These are phyloP conservation scores for Moricandia moricandioides DNA, from an alignment of 345 rosid species.

Conservation along the genomic window DNA sequence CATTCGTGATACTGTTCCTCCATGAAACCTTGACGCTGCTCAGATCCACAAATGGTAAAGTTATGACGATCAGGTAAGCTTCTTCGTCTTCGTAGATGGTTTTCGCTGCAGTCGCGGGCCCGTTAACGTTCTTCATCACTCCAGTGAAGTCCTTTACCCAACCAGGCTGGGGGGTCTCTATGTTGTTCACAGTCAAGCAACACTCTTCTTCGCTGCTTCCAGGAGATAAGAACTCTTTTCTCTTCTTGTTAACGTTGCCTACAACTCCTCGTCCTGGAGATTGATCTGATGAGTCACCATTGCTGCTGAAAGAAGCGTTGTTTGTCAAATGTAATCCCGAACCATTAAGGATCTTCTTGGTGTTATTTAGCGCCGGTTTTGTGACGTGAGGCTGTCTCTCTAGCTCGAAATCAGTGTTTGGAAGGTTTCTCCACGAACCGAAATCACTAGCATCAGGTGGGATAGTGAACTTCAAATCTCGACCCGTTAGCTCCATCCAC, in stretches of 20 bases:
- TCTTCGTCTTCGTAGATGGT: conserved; percentile 85
- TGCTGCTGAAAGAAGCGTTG: conserved; percentile 61
- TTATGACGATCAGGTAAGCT: conserved; percentile 70
- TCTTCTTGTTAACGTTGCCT: conserved; percentile 45
- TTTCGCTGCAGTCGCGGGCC: conserved; percentile 93
- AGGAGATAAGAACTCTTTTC: conserved; percentile 74
- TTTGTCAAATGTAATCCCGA: conserved; percentile 74
- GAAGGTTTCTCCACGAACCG: conserved; percentile 91
- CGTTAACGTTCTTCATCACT: conserved; percentile 67
- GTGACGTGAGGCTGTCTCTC: conserved; percentile 34
- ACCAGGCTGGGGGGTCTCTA: conserved; percentile 55
- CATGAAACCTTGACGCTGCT: conserved; percentile 91
- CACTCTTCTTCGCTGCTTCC: conserved; percentile 66
- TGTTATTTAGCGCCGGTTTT: conserved; percentile 47
- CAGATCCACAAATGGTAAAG: conserved; percentile 92
- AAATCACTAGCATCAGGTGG: conserved; percentile 88
- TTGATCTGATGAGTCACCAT: conserved; percentile 66
- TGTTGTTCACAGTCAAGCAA: conserved; percentile 46
- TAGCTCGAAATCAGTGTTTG: conserved; percentile 83
- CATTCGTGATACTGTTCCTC: conserved; percentile 78
- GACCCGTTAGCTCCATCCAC: conserved; percentile 90
- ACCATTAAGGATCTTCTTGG: conserved; percentile 76
- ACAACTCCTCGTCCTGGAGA: conserved; percentile 47
- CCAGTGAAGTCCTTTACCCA: conserved; percentile 83
- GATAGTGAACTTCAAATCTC: conserved; percentile 77